phyloP scores from a whole-genome alignment of 2,329 filamentous ascomycete genomes.

The Knufia fluminis region DNA sequence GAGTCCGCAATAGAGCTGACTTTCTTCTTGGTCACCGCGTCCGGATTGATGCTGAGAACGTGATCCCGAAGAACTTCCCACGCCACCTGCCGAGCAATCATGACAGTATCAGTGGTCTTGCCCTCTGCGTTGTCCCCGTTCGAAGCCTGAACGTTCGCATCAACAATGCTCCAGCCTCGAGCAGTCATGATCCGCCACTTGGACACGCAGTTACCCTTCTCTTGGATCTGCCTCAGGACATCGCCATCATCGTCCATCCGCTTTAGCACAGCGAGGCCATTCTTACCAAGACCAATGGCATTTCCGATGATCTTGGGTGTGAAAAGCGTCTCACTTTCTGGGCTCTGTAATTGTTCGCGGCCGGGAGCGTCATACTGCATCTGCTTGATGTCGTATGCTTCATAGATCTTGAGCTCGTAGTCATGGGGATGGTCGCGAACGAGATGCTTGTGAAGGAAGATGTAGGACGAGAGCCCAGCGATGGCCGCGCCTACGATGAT shows the following conservation, averaged over 20 bases:
- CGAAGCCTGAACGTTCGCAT: slow-evolving; percentile 17
- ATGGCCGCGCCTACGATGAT: slow-evolving; percentile 38
- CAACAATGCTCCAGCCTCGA: slow-evolving; percentile 28
- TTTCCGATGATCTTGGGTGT: slow-evolving; percentile 31
- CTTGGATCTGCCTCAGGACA: slow-evolving; percentile 15
- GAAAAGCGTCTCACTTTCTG: slow-evolving; percentile 18
- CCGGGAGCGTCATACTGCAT: slow-evolving; percentile 16
- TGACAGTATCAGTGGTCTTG: slow-evolving; percentile 20
- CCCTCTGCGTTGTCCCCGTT: neutral
- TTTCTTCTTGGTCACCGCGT: slow-evolving; percentile 28
- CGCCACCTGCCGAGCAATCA: slow-evolving; percentile 31
- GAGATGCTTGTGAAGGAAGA: slow-evolving; percentile 34
- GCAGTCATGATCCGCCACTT: slow-evolving; percentile 29
- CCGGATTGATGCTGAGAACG: slow-evolving; percentile 25
- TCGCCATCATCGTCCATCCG: slow-evolving; percentile 26
- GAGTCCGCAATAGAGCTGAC: slow-evolving; percentile 24
- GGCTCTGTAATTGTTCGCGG: neutral
- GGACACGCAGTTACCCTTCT: slow-evolving; percentile 27
- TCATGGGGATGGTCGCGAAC: slow-evolving; percentile 23
- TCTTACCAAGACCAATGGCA: slow-evolving; percentile 31
- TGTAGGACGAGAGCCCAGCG: slow-evolving; percentile 32
- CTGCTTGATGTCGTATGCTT: slow-evolving; percentile 29
- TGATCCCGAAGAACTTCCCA: slow-evolving; percentile 31
- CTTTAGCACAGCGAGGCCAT: slow-evolving; percentile 32
- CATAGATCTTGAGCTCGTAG: slow-evolving; percentile 30